A percentile compares a stretch with the other conserved stretches of the same genome.
Evolutionary conservation across 2,329 filamentous ascomycete genomes (phyloP).

Genomic region (Kalaharituber pfeilii): DNA sequence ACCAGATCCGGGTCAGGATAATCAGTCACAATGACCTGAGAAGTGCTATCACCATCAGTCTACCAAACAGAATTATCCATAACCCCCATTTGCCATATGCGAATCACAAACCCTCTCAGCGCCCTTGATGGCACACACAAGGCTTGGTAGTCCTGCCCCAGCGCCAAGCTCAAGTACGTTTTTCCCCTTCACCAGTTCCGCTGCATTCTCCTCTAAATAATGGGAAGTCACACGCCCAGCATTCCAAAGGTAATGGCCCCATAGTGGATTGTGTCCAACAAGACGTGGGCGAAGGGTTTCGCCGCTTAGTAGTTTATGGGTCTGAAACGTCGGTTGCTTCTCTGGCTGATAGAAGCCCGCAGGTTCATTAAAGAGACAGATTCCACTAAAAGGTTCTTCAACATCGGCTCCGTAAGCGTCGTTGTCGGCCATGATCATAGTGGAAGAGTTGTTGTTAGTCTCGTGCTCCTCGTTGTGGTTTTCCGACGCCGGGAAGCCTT

Average conservation of each 20-base stretch:
- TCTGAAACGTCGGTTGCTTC: constrained; percentile 54
- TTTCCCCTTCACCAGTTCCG: constrained; percentile 41
- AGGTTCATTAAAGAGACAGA: constrained; percentile 59
- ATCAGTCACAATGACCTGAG: constrained; percentile 57
- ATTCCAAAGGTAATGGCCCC: constrained; percentile 87
- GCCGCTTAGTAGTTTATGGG: constrained; percentile 52
- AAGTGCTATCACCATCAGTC: too few relatives aligned
- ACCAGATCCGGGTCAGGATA: constrained; percentile 77
- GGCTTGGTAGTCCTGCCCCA: constrained; percentile 65
- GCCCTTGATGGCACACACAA: constrained; percentile 57
- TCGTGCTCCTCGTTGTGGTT: neutral
- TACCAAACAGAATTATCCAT: too few relatives aligned
- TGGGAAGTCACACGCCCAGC: constrained; percentile 60
- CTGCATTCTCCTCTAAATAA: constrained; percentile 56
- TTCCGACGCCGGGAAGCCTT: neutral
- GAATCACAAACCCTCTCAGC: constrained; percentile 40
- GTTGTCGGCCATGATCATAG: neutral
- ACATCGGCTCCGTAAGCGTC: neutral
- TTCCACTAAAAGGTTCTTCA: neutral
- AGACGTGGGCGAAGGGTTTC: constrained; percentile 52
- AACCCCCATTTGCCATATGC: too few relatives aligned
- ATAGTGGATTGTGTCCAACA: constrained; percentile 72
- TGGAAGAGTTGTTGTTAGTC: neutral
- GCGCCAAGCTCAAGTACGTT: constrained; percentile 81
- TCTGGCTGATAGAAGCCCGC: constrained; percentile 63